Conservation (phyloP, 495 filamentous ascomycete genomes). For the Clavariopsis aquatica region DNA sequence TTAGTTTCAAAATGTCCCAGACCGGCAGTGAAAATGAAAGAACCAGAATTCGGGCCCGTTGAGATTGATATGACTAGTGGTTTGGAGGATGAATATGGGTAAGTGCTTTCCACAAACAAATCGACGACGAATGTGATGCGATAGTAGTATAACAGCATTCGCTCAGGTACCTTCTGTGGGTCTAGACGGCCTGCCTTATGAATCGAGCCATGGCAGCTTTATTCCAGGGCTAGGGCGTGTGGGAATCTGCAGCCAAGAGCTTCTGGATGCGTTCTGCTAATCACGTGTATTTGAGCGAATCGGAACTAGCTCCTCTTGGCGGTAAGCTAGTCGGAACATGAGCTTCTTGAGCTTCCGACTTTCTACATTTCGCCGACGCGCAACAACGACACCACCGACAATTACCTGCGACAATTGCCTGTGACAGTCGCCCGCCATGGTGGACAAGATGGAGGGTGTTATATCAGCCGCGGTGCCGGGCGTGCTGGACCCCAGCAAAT, state of each 20-base stretch:
- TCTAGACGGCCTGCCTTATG: background rate
- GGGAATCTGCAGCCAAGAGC: background rate
- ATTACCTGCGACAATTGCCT: constrained; percentile 1
- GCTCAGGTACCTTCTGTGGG: background rate
- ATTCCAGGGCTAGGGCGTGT: background rate
- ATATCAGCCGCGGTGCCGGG: background rate
- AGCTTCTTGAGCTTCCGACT: constrained; percentile 12
- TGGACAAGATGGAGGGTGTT: constrained; percentile 30
- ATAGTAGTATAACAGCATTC: background rate
- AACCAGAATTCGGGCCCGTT: no score
- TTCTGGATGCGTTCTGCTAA: background rate
- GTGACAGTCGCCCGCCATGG: constrained; percentile 16
- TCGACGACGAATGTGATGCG: background rate
- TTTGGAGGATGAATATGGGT: background rate
- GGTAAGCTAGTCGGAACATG: background rate
- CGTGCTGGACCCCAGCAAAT: background rate
- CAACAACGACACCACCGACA: constrained; percentile 2
- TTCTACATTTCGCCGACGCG: background rate
- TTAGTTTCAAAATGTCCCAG: no score
- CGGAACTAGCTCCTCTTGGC: background rate
- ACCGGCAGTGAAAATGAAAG: no score
- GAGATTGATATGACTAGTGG: background rate
- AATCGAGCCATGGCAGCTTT: background rate
- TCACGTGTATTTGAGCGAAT: background rate
- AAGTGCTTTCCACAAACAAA: background rate